These are phyloP conservation scores for Alternaria sp. DNA, from an alignment of 2,329 filamentous ascomycete genomes.

Conservation along the genomic window DNA sequence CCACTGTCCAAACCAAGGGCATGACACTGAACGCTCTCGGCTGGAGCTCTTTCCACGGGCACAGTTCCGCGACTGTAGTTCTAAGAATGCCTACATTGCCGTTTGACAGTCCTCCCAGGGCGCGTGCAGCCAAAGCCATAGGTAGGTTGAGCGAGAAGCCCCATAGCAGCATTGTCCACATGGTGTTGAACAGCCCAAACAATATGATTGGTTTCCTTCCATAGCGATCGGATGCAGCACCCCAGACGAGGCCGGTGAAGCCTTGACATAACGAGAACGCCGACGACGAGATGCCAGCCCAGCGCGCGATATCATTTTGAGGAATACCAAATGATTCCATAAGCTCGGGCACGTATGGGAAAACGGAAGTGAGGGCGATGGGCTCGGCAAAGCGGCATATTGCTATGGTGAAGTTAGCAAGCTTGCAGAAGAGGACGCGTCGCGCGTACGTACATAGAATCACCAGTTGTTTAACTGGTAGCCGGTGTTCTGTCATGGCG, in stretches of 20 bases:
- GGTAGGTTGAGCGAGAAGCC: constrained; percentile 80
- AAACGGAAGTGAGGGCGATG: constrained; percentile 91
- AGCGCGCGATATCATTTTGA: constrained; percentile 59
- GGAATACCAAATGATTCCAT: constrained; percentile 52
- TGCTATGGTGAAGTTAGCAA: constrained; percentile 61
- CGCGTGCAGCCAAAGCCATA: constrained; percentile 81
- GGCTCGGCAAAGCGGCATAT: constrained; percentile 93
- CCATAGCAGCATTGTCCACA: constrained; percentile 82
- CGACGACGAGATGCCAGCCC: constrained; percentile 87
- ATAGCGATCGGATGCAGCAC: constrained; percentile 78
- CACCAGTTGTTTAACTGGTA: constrained; percentile 52
- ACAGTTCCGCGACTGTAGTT: constrained; percentile 92
- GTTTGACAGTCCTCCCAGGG: constrained; percentile 82
- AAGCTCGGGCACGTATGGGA: constrained; percentile 81
- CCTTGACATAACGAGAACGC: constrained; percentile 81
- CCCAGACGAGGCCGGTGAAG: constrained; percentile 88
- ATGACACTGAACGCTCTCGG: constrained; percentile 91
- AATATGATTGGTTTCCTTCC: constrained; percentile 87
- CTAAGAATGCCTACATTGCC: constrained; percentile 87
- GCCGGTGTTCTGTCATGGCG: constrained; percentile 48
- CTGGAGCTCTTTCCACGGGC: constrained; percentile 84
- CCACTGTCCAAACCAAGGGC: constrained; percentile 89
- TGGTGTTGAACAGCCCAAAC: constrained; percentile 76
- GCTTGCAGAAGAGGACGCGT: background rate
- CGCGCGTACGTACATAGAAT: constrained; percentile 45